Percentiles rank a stretch among this genome's conserved stretches.
Conservation (phyloP, 352 stramenopile species). For the Phytophthora parvispora region DNA sequence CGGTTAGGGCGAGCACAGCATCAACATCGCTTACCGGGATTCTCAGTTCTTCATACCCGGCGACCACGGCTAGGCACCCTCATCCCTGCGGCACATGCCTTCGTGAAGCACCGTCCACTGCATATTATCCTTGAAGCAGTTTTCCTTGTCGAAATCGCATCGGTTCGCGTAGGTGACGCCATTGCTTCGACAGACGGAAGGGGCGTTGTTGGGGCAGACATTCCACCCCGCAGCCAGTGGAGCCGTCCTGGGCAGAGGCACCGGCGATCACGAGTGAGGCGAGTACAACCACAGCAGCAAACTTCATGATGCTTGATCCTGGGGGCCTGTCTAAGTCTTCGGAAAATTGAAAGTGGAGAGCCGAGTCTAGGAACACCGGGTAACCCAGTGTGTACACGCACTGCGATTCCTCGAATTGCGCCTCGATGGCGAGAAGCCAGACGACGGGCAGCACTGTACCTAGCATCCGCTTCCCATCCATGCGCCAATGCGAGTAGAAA, state of each 20-base stretch:
- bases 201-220: background rate
- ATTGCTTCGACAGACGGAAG: background rate
- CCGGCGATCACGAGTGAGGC: background rate
- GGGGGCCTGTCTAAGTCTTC: background rate
- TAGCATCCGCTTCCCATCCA: no score
- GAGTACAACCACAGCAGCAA: background rate
- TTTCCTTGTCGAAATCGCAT: background rate
- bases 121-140: background rate
- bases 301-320: background rate
- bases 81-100: background rate
- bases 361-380: no score
- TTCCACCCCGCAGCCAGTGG: background rate
- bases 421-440: no score
- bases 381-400: no score
- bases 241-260: background rate
- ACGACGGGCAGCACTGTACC: no score
- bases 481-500: no score
- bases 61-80: no score
- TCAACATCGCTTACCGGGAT: no score
- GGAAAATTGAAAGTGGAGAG: background rate
- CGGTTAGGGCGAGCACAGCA: no score
- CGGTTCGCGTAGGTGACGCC: background rate
- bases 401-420: no score
- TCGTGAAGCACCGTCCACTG: background rate
- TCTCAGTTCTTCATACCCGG: no score